Evolutionary conservation across 768 basidiomycete genomes (phyloP).

Genomic region (Tricholoma furcatifolium): DNA sequence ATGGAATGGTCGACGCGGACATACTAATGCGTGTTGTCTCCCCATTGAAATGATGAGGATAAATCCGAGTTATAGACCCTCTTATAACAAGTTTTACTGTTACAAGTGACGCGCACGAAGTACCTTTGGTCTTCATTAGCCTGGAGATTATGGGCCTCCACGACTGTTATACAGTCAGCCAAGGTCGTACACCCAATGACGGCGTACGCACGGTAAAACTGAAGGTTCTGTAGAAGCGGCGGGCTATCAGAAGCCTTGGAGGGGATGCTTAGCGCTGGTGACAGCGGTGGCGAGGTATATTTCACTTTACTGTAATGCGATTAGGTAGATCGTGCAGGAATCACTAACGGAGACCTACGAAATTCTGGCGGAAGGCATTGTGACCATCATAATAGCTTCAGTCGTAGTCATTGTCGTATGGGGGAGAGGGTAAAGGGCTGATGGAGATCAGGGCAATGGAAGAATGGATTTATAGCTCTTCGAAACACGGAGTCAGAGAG

Average conservation of each 20-base stretch:
- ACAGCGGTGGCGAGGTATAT: not conserved
- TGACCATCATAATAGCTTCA: not conserved
- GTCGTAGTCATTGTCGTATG: not conserved
- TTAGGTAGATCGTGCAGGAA: not conserved
- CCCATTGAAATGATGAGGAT: constrained; percentile 4
- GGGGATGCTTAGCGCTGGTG: not conserved
- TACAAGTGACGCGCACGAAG: constrained; percentile 5
- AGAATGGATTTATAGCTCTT: not conserved
- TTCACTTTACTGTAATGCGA: not conserved
- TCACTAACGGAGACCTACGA: not conserved
- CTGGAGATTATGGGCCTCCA: constrained; percentile 7
- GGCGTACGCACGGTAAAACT: constrained; percentile 15
- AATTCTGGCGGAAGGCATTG: not conserved
- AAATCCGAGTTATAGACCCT: not conserved
- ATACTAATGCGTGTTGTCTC: constrained; percentile 16
- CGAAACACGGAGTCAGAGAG: not conserved
- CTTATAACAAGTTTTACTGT: not conserved
- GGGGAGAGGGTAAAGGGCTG: not conserved
- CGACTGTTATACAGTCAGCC: constrained; percentile 4
- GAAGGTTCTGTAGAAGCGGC: constrained; percentile 6
- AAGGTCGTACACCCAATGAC: not conserved
- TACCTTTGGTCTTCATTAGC: not conserved
- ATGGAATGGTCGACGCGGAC: not conserved
- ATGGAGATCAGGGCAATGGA: not conserved
- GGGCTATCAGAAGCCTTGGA: not conserved